These are phyloP conservation scores for Venturia oleaginea DNA, from an alignment of 2,329 filamentous ascomycete species.

Conservation along the genomic window DNA sequence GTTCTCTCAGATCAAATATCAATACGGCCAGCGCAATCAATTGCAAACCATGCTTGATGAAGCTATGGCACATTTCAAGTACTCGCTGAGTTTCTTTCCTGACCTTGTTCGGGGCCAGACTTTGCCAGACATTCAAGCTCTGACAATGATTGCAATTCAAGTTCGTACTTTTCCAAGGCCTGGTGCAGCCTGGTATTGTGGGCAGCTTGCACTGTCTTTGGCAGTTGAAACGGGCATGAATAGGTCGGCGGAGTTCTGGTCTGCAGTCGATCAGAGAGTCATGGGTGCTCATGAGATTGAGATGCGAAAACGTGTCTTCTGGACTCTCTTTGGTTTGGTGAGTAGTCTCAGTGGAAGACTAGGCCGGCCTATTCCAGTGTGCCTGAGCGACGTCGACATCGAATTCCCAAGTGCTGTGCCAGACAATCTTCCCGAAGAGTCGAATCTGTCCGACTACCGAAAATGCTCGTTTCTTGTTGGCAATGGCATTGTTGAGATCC, in stretches of 20 bases:
- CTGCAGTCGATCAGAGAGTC: constrained; percentile 19
- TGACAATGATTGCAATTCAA: constrained; percentile 63
- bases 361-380: constrained; percentile 67
- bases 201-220: constrained; percentile 54
- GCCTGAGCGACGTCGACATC: constrained; percentile 66
- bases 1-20: constrained; percentile 67
- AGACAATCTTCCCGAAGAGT: constrained; percentile 59
- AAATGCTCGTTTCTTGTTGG: constrained; percentile 61
- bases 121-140: constrained; percentile 60
- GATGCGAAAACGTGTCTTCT: constrained; percentile 70
- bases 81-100: constrained; percentile 58
- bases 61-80: constrained; percentile 73
- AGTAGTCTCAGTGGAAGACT: constrained; percentile 66
- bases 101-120: constrained; percentile 54
- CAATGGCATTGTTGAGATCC: constrained; percentile 55
- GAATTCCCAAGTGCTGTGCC: constrained; percentile 64
- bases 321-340: constrained; percentile 58
- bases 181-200: constrained; percentile 61
- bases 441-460: constrained; percentile 29
- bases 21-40: constrained; percentile 63
- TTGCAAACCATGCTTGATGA: constrained; percentile 51
- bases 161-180: constrained; percentile 72
- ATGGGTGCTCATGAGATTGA: constrained; percentile 56
- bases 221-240: constrained; percentile 71
- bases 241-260: constrained; percentile 55